Percentiles rank a stretch among this genome's conserved stretches.
Conservation (phyloP, 768 basidiomycete species). For the Phaffia tasmanica region DNA sequence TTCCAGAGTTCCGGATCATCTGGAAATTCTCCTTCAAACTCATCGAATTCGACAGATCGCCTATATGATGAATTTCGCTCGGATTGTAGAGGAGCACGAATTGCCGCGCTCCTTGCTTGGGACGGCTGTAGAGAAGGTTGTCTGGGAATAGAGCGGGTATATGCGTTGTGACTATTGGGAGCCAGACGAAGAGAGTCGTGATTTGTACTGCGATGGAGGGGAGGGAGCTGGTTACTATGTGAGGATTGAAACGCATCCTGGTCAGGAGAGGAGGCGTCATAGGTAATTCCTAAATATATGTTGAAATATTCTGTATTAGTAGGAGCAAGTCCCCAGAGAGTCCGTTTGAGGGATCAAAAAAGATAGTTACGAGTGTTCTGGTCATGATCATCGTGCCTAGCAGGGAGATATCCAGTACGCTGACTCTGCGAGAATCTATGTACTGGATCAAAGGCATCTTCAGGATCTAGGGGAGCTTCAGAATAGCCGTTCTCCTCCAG, state of each 20-base stretch:
- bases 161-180: background rate
- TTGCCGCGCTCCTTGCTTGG: background rate
- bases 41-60: conserved; percentile 3
- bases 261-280: background rate
- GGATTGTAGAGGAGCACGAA: background rate
- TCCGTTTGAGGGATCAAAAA: too few species aligned
- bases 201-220: background rate
- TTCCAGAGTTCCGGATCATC: conserved; percentile 10
- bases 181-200: background rate
- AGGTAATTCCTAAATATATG: too few species aligned
- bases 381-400: too few species aligned
- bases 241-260: background rate
- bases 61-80: background rate
- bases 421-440: too few species aligned
- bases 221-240: background rate
- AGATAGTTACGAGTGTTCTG: too few species aligned
- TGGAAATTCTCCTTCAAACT: conserved; percentile 21
- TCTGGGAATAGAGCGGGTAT: background rate
- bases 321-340: too few species aligned
- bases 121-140: background rate
- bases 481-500: too few species aligned
- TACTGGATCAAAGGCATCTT: too few species aligned
- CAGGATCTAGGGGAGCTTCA: too few species aligned
- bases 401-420: too few species aligned
- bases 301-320: too few species aligned